Conservation (phyloP, 208 protist species). For the Leishmania mexicana region DNA sequence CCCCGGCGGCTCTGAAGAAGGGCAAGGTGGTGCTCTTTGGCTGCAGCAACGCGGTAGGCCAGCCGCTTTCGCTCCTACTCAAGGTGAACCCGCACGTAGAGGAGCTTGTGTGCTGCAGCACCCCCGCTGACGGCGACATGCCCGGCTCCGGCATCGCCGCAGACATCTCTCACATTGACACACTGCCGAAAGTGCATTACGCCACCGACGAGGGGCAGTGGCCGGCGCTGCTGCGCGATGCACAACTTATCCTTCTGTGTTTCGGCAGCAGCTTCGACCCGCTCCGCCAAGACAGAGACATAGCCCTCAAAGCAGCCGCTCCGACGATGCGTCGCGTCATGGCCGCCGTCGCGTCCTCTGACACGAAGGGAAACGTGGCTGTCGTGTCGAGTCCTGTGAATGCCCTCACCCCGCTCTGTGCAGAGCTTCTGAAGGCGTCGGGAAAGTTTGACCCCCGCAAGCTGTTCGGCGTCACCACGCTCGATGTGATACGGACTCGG, state of each 20-base stretch:
- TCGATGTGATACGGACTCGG: conserved; percentile 89
- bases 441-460: conserved; percentile 81
- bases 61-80: conserved; percentile 92
- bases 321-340: conserved; percentile 74
- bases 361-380: conserved; percentile 76
- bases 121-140: conserved; percentile 30
- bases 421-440: conserved; percentile 79
- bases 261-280: conserved; percentile 90
- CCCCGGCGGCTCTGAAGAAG: conserved; percentile 2
- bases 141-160: conserved; percentile 59
- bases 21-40: conserved; percentile 93
- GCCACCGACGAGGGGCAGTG: conserved; percentile 52
- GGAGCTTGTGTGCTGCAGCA: conserved; percentile 80
- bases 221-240: conserved; percentile 63
- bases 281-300: conserved; percentile 86
- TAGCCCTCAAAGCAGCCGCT: conserved; percentile 86
- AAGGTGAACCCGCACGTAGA: conserved; percentile 83
- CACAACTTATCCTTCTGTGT: conserved; percentile 90
- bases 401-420: conserved; percentile 91
- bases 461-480: conserved; percentile 93
- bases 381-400: conserved; percentile 95
- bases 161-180: conserved; percentile 87
- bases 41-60: conserved; percentile 91
- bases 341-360: conserved; percentile 64
- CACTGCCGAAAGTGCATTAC: conserved; percentile 37